phyloP scores from a whole-genome alignment of 306 rosid species.

The Inga leiocalycina region DNA sequence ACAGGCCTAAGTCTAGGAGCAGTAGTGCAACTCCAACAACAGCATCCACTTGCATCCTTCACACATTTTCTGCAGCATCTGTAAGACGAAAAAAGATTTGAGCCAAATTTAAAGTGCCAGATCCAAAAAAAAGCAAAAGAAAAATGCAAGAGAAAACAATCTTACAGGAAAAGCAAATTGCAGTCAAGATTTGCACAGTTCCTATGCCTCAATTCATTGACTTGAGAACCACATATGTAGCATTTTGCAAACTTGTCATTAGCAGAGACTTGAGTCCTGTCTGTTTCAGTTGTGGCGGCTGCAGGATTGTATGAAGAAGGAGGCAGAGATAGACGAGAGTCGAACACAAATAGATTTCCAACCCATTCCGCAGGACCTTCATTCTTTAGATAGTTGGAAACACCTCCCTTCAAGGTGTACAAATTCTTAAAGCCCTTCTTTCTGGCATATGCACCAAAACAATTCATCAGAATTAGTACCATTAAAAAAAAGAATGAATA shows the following conservation, averaged over 20 bases:
- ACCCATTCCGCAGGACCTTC: conserved; percentile 85
- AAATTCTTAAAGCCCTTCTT: conserved; percentile 76
- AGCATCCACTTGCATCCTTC: conserved; percentile 68
- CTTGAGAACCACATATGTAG: conserved; percentile 61
- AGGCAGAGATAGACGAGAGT: conserved; percentile 88
- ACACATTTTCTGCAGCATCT: conserved; percentile 82
- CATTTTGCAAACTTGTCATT: conserved; percentile 72
- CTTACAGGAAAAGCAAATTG: conserved; percentile 89
- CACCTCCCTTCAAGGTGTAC: conserved; percentile 84
- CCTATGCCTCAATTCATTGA: conserved; percentile 77
- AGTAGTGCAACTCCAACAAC: conserved; percentile 72
- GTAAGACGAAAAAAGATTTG: conserved; percentile 24
- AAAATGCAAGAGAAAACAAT: conserved; percentile 29
- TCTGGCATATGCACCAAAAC: conserved; percentile 51
- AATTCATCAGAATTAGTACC: conserved; percentile 27
- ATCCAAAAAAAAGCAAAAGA: conserved; percentile 5
- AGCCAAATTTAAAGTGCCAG: conserved; percentile 12
- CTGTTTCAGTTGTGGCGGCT: conserved; percentile 43
- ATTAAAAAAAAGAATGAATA: background rate
- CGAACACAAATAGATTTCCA: conserved; percentile 91
- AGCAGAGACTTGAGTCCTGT: conserved; percentile 36
- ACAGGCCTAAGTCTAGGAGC: conserved; percentile 86
- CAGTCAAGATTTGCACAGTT: conserved; percentile 96
- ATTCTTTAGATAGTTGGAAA: conserved; percentile 73
- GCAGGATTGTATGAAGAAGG: conserved; percentile 62